phyloP scores from a whole-genome alignment of 2,329 filamentous ascomycete genomes.

The Pseudocercospora fuligena region DNA sequence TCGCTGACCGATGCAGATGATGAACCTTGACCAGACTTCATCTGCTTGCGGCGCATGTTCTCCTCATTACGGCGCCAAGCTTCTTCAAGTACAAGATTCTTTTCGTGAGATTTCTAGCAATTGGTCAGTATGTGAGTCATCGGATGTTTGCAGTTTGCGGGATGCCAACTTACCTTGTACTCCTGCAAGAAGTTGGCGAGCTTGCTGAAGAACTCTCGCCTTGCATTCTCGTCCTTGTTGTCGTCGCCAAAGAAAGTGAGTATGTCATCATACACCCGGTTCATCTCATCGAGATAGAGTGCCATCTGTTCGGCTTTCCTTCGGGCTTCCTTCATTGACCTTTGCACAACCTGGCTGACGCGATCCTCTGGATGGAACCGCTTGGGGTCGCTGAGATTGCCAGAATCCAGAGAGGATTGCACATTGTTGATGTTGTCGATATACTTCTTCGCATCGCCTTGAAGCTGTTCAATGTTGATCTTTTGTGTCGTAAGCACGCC shows the following conservation, averaged over 20 bases:
- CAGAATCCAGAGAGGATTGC: constrained; percentile 87
- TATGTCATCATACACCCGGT: constrained; percentile 88
- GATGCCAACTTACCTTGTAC: constrained; percentile 71
- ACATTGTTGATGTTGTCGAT: constrained; percentile 95
- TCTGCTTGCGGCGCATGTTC: constrained; percentile 86
- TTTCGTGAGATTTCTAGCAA: constrained; percentile 78
- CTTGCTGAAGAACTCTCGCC: constrained; percentile 94
- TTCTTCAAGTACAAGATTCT: constrained; percentile 86
- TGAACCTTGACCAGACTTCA: constrained; percentile 56
- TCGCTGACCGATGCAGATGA: constrained; percentile 46
- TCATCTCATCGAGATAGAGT: constrained; percentile 91
- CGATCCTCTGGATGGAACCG: constrained; percentile 98
- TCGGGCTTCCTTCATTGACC: constrained; percentile 94
- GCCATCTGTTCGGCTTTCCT: constrained; percentile 96
- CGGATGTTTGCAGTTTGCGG: neutral
- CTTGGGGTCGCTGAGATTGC: constrained; percentile 93
- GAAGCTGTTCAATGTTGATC: constrained; percentile 91
- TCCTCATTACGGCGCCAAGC: constrained; percentile 82
- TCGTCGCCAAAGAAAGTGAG: constrained; percentile 98
- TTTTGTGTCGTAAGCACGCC: constrained; percentile 82
- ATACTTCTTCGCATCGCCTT: constrained; percentile 85
- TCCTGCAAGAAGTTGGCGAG: constrained; percentile 86
- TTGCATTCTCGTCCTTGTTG: constrained; percentile 84
- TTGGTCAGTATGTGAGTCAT: constrained; percentile 15
- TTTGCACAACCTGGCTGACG: constrained; percentile 86